Percentiles rank a stretch among this genome's conserved stretches.
These are phyloP conservation scores for Claviceps sp. DNA, from an alignment of 2,329 filamentous ascomycete species.

Conservation along the genomic window DNA sequence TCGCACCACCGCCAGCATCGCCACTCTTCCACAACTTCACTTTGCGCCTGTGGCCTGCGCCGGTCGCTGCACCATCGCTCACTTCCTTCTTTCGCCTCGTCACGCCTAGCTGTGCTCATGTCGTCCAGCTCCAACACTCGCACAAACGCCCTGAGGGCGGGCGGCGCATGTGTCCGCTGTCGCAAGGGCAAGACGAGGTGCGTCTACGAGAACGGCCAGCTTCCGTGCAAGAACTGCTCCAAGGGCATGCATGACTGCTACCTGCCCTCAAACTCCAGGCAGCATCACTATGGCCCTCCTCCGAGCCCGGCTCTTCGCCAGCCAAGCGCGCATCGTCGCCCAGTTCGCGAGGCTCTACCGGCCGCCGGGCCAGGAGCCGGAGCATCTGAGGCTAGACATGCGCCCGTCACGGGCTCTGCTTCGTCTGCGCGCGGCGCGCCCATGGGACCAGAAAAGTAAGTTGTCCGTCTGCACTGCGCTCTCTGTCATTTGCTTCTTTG, in stretches of 20 bases:
- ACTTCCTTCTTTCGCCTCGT: neutral
- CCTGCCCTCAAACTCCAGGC: conserved; percentile 45
- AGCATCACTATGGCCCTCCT: conserved; percentile 38
- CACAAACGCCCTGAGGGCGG: conserved; percentile 46
- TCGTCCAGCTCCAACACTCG: conserved; percentile 34
- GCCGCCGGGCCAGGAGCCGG: conserved; percentile 35
- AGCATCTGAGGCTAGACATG: conserved; percentile 31
- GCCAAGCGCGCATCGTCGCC: conserved; percentile 33
- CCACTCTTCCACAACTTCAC: neutral
- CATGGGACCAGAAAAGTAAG: conserved; percentile 41
- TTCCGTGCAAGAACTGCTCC: conserved; percentile 50
- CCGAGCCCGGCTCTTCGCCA: conserved; percentile 37
- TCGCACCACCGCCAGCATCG: conserved; percentile 2
- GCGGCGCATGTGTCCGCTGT: conserved; percentile 48
- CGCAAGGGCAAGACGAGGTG: conserved; percentile 53
- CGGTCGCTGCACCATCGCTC: neutral
- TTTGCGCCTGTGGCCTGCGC: neutral
- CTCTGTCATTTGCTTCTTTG: neutral
- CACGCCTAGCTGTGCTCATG: conserved; percentile 19
- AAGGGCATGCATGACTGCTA: conserved; percentile 53
- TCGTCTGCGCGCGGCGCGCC: conserved; percentile 34
- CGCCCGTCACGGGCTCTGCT: conserved; percentile 27
- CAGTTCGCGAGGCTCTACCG: conserved; percentile 40
- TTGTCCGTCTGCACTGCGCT: neutral
- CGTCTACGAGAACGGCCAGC: conserved; percentile 47